Percentiles rank a stretch among this genome's conserved stretches.
Conservation (phyloP, 179 eudicot species). For the Vitellaria paradoxa region DNA sequence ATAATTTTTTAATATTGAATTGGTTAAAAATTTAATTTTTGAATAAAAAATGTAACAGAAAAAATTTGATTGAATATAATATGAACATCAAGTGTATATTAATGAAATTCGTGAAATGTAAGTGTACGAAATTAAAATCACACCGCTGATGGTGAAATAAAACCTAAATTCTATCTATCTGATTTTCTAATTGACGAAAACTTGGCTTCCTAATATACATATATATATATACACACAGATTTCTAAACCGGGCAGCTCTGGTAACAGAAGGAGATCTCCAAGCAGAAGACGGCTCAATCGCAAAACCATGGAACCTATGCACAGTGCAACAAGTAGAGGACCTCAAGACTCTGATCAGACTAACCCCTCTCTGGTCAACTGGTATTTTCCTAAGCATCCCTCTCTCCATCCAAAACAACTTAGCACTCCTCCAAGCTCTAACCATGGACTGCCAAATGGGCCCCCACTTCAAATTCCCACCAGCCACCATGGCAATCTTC, state of each 20-base stretch:
- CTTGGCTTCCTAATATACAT: neutral
- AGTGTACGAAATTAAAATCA: too few species aligned
- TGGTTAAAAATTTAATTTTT: too few species aligned
- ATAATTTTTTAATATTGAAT: too few species aligned
- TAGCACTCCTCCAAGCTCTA: slow-evolving; percentile 38
- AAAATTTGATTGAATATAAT: too few species aligned
- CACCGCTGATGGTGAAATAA: too few species aligned
- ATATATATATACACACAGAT: slow-evolving; percentile 18
- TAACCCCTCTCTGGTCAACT: slow-evolving; percentile 39
- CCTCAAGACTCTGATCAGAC: slow-evolving; percentile 29
- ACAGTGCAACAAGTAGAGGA: slow-evolving; percentile 41
- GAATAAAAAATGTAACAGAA: too few species aligned
- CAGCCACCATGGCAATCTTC: slow-evolving; percentile 38
- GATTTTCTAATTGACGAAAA: neutral
- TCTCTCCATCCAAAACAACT: slow-evolving; percentile 28
- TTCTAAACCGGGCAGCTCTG: slow-evolving; percentile 41
- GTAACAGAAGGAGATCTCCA: slow-evolving; percentile 23
- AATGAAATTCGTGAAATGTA: too few species aligned
- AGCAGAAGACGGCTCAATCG: slow-evolving; percentile 17
- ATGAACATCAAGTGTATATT: too few species aligned
- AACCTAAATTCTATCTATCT: neutral
- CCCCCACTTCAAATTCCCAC: slow-evolving; percentile 33
- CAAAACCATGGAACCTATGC: slow-evolving; percentile 40
- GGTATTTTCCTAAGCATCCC: slow-evolving; percentile 34
- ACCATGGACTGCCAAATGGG: slow-evolving; percentile 42